These are phyloP conservation scores for Colletotrichum sp. DNA, from an alignment of 2,329 filamentous ascomycete genomes.

Conservation along the genomic window DNA sequence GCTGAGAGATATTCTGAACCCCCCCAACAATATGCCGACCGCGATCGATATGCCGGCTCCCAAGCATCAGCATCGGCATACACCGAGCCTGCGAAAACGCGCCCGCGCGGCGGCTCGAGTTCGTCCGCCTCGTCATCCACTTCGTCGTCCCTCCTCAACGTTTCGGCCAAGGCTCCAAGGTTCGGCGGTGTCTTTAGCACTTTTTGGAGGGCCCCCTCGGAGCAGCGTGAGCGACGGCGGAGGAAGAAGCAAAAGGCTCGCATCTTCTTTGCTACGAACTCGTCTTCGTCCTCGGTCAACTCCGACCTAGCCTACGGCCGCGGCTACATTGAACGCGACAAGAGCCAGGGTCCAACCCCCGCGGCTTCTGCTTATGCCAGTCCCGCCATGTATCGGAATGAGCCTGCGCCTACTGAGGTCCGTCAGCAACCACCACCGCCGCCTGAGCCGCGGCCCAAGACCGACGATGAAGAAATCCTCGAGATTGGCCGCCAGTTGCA, in stretches of 20 bases:
- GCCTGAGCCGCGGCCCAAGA: conserved; percentile 37
- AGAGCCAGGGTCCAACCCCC: conserved; percentile 36
- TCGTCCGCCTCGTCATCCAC: conserved; percentile 54
- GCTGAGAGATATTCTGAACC: neutral
- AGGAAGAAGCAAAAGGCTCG: conserved; percentile 52
- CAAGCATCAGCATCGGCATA: conserved; percentile 13
- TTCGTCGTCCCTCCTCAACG: conserved; percentile 67
- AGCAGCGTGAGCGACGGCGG: conserved; percentile 48
- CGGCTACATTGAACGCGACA: conserved; percentile 55
- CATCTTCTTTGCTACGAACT: conserved; percentile 65
- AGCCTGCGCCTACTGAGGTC: conserved; percentile 9
- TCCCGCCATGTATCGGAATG: conserved; percentile 3
- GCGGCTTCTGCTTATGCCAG: conserved; percentile 16
- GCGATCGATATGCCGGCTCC: conserved; percentile 4
- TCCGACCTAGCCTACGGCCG: conserved; percentile 72
- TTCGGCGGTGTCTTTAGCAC: conserved; percentile 62
- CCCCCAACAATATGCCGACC: conserved; percentile 2
- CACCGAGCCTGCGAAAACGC: conserved; percentile 14
- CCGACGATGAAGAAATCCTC: conserved; percentile 60
- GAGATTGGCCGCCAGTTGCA: conserved; percentile 60
- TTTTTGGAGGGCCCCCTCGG: conserved; percentile 68
- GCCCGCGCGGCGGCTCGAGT: conserved; percentile 36
- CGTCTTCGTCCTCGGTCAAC: conserved; percentile 71
- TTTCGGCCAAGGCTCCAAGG: conserved; percentile 60
- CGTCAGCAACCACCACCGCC: conserved; percentile 24